phyloP scores from a whole-genome alignment of 2,329 filamentous ascomycete species.

The Orbilia ellipsospora region DNA sequence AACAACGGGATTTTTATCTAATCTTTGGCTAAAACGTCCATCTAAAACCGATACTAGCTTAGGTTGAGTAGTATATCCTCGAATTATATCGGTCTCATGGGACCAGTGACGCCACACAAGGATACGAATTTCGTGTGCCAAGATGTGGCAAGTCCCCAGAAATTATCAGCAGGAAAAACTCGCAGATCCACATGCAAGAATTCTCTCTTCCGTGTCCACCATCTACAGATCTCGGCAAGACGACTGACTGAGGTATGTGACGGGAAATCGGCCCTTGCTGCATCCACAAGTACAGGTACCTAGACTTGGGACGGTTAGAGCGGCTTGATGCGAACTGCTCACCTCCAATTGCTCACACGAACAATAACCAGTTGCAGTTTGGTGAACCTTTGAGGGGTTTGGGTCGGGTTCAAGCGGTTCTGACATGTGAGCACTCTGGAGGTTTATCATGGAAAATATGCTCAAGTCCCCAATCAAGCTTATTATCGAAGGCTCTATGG shows the following conservation, averaged over 20 bases:
- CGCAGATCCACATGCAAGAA: slow-evolving; percentile 46
- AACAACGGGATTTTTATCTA: not conserved
- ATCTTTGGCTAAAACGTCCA: not conserved
- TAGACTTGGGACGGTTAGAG: slow-evolving; percentile 3
- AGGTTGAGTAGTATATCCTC: no score
- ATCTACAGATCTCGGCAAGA: slow-evolving; percentile 40
- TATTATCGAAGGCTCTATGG: no score
- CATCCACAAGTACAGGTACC: slow-evolving; percentile 40
- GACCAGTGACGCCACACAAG: slow-evolving; percentile 25
- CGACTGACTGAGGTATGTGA: slow-evolving; percentile 32
- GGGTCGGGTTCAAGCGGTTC: no score
- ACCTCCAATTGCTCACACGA: not conserved
- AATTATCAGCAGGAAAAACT: slow-evolving; percentile 35
- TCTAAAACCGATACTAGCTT: not conserved
- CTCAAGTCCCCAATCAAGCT: no score
- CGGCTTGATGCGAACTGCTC: slow-evolving; percentile 23
- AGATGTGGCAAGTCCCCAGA: slow-evolving; percentile 44
- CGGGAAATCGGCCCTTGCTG: slow-evolving; percentile 49
- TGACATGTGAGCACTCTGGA: no score
- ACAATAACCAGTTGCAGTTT: no score
- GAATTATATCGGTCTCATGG: not conserved
- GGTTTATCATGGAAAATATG: no score
- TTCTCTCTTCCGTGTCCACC: not conserved
- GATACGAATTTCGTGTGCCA: slow-evolving; percentile 34
- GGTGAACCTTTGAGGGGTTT: no score